These are phyloP conservation scores for Gastroboletus turbinatus DNA, from an alignment of 1,284 basidiomycete genomes.

Conservation along the genomic window DNA sequence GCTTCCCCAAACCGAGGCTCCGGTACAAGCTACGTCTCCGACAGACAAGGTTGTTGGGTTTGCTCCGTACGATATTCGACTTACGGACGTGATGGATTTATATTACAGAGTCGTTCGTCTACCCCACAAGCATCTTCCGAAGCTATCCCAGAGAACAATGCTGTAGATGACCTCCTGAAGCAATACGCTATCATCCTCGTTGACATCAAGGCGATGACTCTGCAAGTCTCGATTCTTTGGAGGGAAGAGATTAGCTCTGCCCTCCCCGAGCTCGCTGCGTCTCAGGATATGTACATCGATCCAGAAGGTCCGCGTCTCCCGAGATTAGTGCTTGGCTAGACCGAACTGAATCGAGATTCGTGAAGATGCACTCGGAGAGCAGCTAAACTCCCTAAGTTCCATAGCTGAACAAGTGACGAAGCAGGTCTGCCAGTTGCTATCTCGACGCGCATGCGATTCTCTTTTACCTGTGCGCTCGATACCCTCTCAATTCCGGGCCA, in stretches of 20 bases:
- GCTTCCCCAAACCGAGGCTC: slow-evolving; percentile 38
- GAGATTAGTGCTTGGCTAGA: not conserved
- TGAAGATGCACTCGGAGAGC: slow-evolving; percentile 57
- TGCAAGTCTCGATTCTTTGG: slow-evolving; percentile 57
- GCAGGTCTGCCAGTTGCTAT: slow-evolving; percentile 73
- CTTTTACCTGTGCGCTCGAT: slow-evolving; percentile 86
- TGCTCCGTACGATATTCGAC: not conserved
- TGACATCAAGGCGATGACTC: slow-evolving; percentile 60
- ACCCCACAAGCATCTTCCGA: slow-evolving; percentile 54
- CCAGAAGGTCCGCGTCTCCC: slow-evolving; percentile 49
- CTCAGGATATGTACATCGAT: slow-evolving; percentile 38
- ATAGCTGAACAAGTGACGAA: slow-evolving; percentile 55
- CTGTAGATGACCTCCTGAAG: slow-evolving; percentile 61
- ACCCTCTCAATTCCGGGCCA: slow-evolving; percentile 82
- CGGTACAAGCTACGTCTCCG: slow-evolving; percentile 30
- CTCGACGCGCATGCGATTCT: slow-evolving; percentile 79
- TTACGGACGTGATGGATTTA: not conserved
- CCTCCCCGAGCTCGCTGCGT: slow-evolving; percentile 42
- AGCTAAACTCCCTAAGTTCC: slow-evolving; percentile 47
- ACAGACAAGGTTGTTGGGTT: slow-evolving; percentile 25
- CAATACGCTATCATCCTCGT: slow-evolving; percentile 64
- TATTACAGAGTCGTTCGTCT: slow-evolving; percentile 41
- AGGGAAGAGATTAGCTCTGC: slow-evolving; percentile 62
- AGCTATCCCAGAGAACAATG: slow-evolving; percentile 49
- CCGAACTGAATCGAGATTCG: not conserved